Evolutionary conservation across 345 rosid genomes (phyloP), one percentile per base, ranked within the genome.

Genomic region (Erodium maritimum): DNA sequence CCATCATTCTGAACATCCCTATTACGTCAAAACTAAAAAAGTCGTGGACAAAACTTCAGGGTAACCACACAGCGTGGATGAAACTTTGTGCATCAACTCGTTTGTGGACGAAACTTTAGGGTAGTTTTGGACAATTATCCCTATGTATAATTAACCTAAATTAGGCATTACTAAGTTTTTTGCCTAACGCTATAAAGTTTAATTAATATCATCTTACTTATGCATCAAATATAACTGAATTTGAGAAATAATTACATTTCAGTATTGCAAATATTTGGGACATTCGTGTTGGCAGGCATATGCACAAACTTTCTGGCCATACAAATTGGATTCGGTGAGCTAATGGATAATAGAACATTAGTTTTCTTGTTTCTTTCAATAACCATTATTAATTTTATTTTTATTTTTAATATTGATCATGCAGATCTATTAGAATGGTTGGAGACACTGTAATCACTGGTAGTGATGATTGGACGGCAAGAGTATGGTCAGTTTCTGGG

Each of bases 381-480:
- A 29, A 16, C 1, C n/a, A n/a, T n/a, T n/a, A 29, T 29, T 29
- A 29, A 29, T 29, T 29, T 29, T 29, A 5, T 29, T 29, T 29
- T 11, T 29, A 29, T 18, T 58, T 33, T 55, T 50, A 52, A 54
- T 55, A 20, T 63, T 50, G 25, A 54, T 74, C 52, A 54, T 82
- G 78, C 88, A 94, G 99, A 79, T 82, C 96, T 46, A 74, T 87
- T 56, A 80, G 97, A 80, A 94, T 94, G 99, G 96, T 83, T 23
- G 95, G 86, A 25, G 99, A 94, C 68, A 90, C 95, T 19, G 57
- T 94, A 68, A 69, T 94, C 62, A 94, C 97, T 42, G 99, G 97
- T 55, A 85, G 99, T 71, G 99, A 94, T 77, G 99, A 94, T 68
- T 94, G 99, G 99, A 94, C 99, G 1, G 99, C 99, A 58, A 81